These are phyloP conservation scores for Sclerotinia nivalis DNA, from an alignment of 2,329 filamentous ascomycete genomes.

Conservation along the genomic window DNA sequence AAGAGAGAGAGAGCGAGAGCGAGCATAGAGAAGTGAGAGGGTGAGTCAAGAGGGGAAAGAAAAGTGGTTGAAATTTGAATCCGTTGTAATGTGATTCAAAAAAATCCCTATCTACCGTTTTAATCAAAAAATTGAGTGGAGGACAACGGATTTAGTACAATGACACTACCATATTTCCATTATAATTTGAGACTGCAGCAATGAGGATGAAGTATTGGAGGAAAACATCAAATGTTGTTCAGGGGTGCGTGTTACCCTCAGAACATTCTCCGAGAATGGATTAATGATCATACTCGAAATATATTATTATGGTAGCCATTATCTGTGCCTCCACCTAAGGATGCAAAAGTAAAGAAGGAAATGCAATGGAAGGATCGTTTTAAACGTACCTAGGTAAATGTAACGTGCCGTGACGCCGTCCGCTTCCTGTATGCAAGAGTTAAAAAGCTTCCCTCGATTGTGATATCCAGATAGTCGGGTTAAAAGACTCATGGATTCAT, in stretches of 20 bases:
- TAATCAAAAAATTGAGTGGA: constrained; percentile 2
- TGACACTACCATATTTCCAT: not conserved
- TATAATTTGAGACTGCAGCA: constrained; percentile 3
- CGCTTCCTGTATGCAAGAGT: constrained; percentile 17
- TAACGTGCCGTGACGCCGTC: constrained; percentile 16
- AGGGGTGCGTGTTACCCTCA: not conserved
- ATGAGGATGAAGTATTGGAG: not conserved
- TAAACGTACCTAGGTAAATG: constrained; percentile 1
- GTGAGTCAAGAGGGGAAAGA: not conserved
- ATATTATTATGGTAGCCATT: not conserved
- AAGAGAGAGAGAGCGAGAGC: not conserved
- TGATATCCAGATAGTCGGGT: constrained; percentile 24
- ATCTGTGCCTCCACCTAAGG: not conserved
- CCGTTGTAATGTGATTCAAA: not conserved
- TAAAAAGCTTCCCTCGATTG: not conserved
- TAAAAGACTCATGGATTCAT: not conserved
- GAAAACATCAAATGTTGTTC: not conserved
- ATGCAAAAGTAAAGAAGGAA: constrained; percentile 11
- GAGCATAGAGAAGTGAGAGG: not conserved
- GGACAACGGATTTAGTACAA: not conserved
- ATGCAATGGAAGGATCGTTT: constrained; percentile 15
- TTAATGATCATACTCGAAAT: not conserved
- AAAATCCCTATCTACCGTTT: not conserved
- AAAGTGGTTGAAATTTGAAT: not conserved
- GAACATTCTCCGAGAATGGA: not conserved